Evolutionary conservation across 2,329 filamentous ascomycete genomes (phyloP), one percentile per base, ranked within the genome.

Genomic region (Fusarium haematococcum): DNA sequence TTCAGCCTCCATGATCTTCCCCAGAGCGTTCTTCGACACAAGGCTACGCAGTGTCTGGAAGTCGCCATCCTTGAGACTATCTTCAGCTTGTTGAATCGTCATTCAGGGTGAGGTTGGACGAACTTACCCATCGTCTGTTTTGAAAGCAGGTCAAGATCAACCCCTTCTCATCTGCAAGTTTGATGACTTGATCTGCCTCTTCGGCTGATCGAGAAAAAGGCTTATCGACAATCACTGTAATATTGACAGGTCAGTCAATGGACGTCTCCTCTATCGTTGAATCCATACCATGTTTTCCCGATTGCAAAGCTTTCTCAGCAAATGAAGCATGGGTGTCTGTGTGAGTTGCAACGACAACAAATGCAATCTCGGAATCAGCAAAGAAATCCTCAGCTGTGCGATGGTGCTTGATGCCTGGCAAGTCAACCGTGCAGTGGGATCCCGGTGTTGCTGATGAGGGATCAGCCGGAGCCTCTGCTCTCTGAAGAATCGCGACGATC

Each of bases 1-100:
- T 75, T 93, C 88, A 60, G 90, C 92, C 73, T 93, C 91, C 41
- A 88, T 88, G 58, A 93, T 84, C 2, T 91, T 86, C 18, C 91
- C 91, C 0, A 78, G 25, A 16, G 76, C 76, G 9, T 66, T 67
- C 18, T 72, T 66, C 0, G 66, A 50, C 1, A 75, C 20, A 0
- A 78, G 63, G 5, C 70, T 57, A 4, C 66, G 69, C 0, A 78
- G 67, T 4, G 75, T 77, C 11, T 62, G 65, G 7, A 77, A 78
- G 25, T 75, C 75, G 3, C 74, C 75, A 20, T 78, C 75, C 75
- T 78, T 35, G 9, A 13, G 6, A 3, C 14, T 20, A 2, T 50
- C 16, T 14, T 6, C 5, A 13, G 43, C 0, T 18, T 25, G 8
- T 3, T 18, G 18, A 68, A 25, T 2, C 8, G 11, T 27, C 2